Percentiles rank a stretch among this genome's conserved stretches.
phyloP scores from a whole-genome alignment of 768 basidiomycete genomes.

The Boletus rex-veris region DNA sequence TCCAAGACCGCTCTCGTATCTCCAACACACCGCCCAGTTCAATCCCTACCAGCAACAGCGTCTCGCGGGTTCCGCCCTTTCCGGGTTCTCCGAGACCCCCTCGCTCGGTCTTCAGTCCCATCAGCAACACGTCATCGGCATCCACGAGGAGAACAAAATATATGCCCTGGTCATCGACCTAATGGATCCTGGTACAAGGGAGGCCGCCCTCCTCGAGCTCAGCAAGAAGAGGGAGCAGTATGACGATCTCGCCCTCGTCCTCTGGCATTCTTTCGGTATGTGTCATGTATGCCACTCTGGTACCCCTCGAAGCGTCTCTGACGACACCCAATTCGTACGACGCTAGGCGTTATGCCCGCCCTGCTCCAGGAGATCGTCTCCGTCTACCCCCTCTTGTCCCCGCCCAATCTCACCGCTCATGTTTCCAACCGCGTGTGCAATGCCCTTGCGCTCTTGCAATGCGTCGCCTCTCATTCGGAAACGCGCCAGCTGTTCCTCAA shows the following conservation, averaged over 20 bases:
- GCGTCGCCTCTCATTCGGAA: constrained; percentile 96
- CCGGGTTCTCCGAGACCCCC: constrained; percentile 61
- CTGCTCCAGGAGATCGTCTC: constrained; percentile 97
- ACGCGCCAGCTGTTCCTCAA: constrained; percentile 94
- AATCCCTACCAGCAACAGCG: constrained; percentile 56
- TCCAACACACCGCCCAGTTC: constrained; percentile 59
- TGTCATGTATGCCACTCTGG: constrained; percentile 4
- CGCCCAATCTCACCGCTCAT: constrained; percentile 94
- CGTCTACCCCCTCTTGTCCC: constrained; percentile 93
- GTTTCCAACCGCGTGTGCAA: constrained; percentile 99
- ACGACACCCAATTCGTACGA: neutral
- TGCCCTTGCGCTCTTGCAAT: constrained; percentile 94
- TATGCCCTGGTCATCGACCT: constrained; percentile 87
- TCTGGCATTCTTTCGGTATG: constrained; percentile 98
- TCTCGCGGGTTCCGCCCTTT: constrained; percentile 23
- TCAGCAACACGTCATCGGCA: constrained; percentile 49
- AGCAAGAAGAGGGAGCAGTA: constrained; percentile 99
- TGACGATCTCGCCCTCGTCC: constrained; percentile 93
- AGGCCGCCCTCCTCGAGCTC: constrained; percentile 87
- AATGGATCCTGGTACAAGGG: constrained; percentile 78
- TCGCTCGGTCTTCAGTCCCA: constrained; percentile 51
- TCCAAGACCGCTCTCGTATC: constrained; percentile 59
- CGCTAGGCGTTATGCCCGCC: constrained; percentile 91
- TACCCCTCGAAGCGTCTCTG: neutral
- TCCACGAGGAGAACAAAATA: constrained; percentile 79